Evolutionary conservation across 257 asterid genomes (phyloP).

Genomic region (Rubia yunnanensis): DNA sequence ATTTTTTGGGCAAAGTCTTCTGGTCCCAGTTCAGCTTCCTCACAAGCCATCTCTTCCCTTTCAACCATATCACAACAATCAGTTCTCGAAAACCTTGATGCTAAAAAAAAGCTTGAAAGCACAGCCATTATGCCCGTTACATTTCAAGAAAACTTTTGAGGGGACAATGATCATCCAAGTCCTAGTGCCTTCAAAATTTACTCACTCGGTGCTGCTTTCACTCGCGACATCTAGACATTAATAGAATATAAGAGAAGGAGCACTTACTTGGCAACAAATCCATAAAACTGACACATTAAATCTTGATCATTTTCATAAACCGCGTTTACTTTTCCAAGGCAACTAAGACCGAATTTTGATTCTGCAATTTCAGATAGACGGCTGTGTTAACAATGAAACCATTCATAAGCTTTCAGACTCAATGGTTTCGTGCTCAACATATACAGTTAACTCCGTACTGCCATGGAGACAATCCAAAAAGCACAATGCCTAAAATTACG

Average conservation of each 20-base stretch:
- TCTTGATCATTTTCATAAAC: slow-evolving; percentile 67
- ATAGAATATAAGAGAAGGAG: background rate
- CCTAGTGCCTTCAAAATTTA: background rate
- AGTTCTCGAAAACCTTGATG: too few species aligned
- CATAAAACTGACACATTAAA: slow-evolving; percentile 69
- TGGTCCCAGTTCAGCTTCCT: slow-evolving; percentile 90
- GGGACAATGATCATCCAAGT: background rate
- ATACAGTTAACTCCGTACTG: background rate
- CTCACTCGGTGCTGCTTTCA: background rate
- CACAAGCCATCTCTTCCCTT: slow-evolving; percentile 93
- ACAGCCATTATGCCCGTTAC: too few species aligned
- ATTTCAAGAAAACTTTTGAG: too few species aligned
- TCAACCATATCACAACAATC: slow-evolving; percentile 7
- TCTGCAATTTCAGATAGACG: slow-evolving; percentile 36
- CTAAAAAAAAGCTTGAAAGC: too few species aligned
- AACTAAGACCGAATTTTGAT: slow-evolving; percentile 73
- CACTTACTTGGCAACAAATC: slow-evolving; percentile 73
- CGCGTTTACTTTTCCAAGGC: slow-evolving; percentile 71
- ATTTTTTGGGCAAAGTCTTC: slow-evolving; percentile 50
- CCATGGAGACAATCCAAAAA: background rate
- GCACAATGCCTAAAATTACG: background rate
- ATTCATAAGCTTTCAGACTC: background rate
- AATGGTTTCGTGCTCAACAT: too few species aligned
- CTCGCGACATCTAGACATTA: background rate
- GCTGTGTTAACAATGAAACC: background rate